Conservation (phyloP, 1,139 yeast species). For the Yamadazyma blattariae region DNA sequence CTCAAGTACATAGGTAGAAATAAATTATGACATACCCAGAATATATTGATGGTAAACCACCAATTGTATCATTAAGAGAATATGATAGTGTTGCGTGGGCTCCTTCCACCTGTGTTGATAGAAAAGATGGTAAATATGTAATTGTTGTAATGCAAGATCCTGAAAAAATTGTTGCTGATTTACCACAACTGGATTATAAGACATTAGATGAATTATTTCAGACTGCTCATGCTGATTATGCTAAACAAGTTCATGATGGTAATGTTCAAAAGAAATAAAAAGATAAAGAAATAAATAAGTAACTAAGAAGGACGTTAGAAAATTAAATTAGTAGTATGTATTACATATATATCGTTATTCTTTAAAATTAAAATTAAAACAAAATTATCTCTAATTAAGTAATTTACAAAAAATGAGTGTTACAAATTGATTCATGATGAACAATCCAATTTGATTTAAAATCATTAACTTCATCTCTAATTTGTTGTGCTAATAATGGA, state of each 20-base stretch:
- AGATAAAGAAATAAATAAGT: slow-evolving; percentile 9
- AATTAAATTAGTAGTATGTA: background rate
- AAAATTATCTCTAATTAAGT: no score
- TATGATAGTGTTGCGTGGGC: slow-evolving; percentile 59
- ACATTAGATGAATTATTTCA: slow-evolving; percentile 43
- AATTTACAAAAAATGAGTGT: slow-evolving; percentile 81
- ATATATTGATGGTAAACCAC: slow-evolving; percentile 46
- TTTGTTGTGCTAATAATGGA: slow-evolving; percentile 82
- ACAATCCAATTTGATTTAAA: slow-evolving; percentile 78
- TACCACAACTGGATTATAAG: slow-evolving; percentile 32
- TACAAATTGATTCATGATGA: slow-evolving; percentile 72
- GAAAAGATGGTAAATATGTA: slow-evolving; percentile 27
- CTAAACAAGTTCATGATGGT: slow-evolving; percentile 14
- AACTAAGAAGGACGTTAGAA: background rate
- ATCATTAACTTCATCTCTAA: slow-evolving; percentile 80
- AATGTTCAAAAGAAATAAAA: slow-evolving; percentile 11
- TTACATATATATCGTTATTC: background rate
- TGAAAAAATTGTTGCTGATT: slow-evolving; percentile 39
- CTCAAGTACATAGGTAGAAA: no score
- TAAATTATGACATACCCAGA: no score
- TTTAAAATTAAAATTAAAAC: background rate
- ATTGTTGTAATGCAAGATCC: slow-evolving; percentile 49
- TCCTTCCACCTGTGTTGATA: slow-evolving; percentile 47
- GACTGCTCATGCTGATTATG: slow-evolving; percentile 41
- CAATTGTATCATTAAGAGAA: slow-evolving; percentile 40